Evolutionary conservation across 345 rosid species (phyloP).

Genomic region (Hypericum androsaemum): DNA sequence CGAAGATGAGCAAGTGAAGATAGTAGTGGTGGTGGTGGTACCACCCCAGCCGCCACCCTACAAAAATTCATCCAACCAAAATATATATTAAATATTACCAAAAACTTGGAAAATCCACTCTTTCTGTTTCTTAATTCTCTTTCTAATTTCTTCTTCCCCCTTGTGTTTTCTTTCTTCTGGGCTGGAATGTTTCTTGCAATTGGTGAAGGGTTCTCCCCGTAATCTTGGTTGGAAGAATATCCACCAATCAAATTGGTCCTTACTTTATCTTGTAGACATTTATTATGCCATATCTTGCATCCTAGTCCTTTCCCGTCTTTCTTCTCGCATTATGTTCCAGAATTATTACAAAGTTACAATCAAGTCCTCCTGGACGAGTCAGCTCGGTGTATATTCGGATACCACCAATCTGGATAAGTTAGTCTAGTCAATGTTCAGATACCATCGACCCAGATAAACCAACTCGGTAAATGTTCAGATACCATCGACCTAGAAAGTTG

Average conservation of each 20-base stretch:
- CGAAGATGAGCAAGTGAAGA: constrained; percentile 37
- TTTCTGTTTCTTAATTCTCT: constrained; percentile 14
- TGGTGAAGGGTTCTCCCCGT: constrained; percentile 6
- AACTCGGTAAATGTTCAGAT: no score
- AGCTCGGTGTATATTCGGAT: no score
- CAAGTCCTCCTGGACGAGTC: no score
- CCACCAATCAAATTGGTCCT: constrained; percentile 19
- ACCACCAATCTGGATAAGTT: no score
- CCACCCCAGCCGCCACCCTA: constrained; percentile 32
- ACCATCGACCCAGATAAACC: no score
- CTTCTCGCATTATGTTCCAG: no score
- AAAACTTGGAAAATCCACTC: no score
- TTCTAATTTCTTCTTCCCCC: not conserved
- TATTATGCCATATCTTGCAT: not conserved
- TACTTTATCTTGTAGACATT: not conserved
- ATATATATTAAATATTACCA: no score
- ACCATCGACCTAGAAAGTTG: no score
- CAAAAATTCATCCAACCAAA: no score
- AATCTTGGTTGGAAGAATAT: not conserved
- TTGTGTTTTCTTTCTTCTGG: not conserved
- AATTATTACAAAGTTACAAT: no score
- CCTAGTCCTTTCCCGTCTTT: not conserved
- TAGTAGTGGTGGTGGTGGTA: constrained; percentile 35
- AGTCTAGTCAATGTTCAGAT: no score
- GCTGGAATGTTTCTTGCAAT: not conserved